Evolutionary conservation across 352 stramenopile species (phyloP).

Genomic region (Phytopythium vexans): DNA sequence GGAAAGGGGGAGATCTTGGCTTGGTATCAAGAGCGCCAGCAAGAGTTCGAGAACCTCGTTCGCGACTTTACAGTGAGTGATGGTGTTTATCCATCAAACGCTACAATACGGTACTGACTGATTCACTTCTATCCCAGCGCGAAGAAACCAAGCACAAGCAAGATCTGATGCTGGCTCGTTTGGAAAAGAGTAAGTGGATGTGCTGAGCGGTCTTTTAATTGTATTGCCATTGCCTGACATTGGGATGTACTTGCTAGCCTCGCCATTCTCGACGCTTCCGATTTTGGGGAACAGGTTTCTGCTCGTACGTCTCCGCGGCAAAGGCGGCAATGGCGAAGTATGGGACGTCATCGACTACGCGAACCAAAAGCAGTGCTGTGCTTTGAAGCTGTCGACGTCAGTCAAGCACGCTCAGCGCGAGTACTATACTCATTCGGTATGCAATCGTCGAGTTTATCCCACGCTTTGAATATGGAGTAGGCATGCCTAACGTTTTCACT

Average conservation of each 20-base stretch:
- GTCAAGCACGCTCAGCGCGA: conserved; percentile 67
- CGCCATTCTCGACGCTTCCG: conserved; percentile 69
- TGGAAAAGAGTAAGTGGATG: conserved; percentile 54
- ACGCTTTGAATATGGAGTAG: conserved; percentile 7
- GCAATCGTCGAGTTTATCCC: conserved; percentile 2
- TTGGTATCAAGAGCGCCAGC: conserved; percentile 44
- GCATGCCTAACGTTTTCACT: background rate
- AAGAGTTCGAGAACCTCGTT: conserved; percentile 45
- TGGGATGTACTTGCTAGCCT: conserved; percentile 23
- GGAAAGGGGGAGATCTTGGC: conserved; percentile 40
- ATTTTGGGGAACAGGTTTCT: conserved; percentile 71
- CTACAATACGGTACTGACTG: conserved; percentile 9
- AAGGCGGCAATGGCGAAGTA: conserved; percentile 76
- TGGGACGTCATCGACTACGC: conserved; percentile 80
- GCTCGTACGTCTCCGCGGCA: conserved; percentile 57
- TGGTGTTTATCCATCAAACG: conserved; percentile 1
- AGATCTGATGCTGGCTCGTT: conserved; percentile 62
- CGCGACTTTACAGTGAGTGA: conserved; percentile 60
- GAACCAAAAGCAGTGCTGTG: conserved; percentile 52
- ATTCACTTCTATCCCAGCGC: conserved; percentile 24
- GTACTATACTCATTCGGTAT: conserved; percentile 69
- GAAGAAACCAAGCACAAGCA: conserved; percentile 79
- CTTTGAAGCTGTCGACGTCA: conserved; percentile 73
- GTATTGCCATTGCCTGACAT: background rate
- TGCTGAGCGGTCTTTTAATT: background rate